Evolutionary conservation across 495 filamentous ascomycete genomes (phyloP), one percentile per base, ranked within the genome.

Genomic region (Ramalina peruviana): DNA sequence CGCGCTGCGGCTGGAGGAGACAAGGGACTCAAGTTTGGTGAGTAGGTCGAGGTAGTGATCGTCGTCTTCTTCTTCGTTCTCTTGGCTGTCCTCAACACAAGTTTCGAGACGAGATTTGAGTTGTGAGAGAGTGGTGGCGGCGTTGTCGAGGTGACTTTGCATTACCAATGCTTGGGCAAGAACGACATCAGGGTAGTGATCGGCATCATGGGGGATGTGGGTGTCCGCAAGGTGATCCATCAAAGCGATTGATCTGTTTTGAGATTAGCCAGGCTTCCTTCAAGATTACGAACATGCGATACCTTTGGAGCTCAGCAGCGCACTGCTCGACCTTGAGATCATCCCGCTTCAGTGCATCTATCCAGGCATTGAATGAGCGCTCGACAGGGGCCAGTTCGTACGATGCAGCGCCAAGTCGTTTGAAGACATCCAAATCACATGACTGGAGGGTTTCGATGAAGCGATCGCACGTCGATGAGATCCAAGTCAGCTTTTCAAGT

Each of bases 361-460:
- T 81, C 82, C 89, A 96, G 26, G 76, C 78, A 57, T 95, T 93
- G 37, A 97, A 65, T 1, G 86, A 85, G 36, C 87, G 72, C 65
- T 98, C 92, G 13, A 97, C 88, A 3, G 90, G 89, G 61, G 94
- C 88, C 54, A 97, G 71, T 59, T 97, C 92, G 57, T 89, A 86
- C 40, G 90, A 62, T 6, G 88, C 82, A 26, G 75, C 80, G 55
- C 86, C 82, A 54, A 83, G 86, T 51, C 68, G 75, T 41, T 67
- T 71, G 62, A 97, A 97, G 52, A 84, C 73, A 50, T 88, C 84
- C 2, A 83, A 62, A 5, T 80, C 79, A 64, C 86, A 94, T 49
- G 75, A 73, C 53, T 71, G 81, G 50, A 94, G 85, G 46, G 77
- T 78, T 46, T 79, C 81, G 55, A 86, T 76, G 58, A 96, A 94